Base-by-base conservation (phyloP, 768 basidiomycete species). In the Suillus luteus region DNA sequence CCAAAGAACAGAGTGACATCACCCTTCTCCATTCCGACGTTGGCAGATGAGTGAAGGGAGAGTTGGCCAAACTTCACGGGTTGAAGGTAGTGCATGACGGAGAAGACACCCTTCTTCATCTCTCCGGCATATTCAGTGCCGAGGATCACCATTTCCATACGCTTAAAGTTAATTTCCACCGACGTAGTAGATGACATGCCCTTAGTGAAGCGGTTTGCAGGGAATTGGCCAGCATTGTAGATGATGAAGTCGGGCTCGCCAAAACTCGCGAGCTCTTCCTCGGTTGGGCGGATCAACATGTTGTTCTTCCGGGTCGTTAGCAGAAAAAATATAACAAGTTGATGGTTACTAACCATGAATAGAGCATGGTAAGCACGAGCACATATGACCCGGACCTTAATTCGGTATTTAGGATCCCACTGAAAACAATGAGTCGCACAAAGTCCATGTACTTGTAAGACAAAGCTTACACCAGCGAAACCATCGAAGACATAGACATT, bases 61-160 rank as follows among this genome's bases (percentile, higher is more conserved):
- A 99, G 86, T 76, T 98, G 95, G 60, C 95, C 95, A 73, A 97
- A 99, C 76, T 97, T 99, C 83, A 99, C 90, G 5, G 97, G 97
- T 82, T 96, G 95, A 65, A 99, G 85, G 78, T 99, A 99, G 80
- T 99, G 96, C 96, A 99, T 99, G 70, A 99, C 95, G 51, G 92
- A 94, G 83, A 99, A 99, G 76, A 99, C 93, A 73, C 97, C 97
- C 87, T 99, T 99, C 83, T 99, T 99, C 97, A 99, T 99, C 83
- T 99, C 95, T 59, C 95, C 95, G 37, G 95, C 95, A 73, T 98
- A 98, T 75, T 98, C 95, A 33, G 95, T 96, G 62, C 93, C 96
- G 70, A 99, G 93, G 73, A 99, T 99, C 72, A 99, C 96, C 97
- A 99, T 99, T 79, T 99, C 97, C 95, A 95, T 97, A 44, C 97